Evolutionary conservation across 2,329 filamentous ascomycete genomes (phyloP), one percentile per base, ranked within the genome.

Genomic region (Fusarium concolor): DNA sequence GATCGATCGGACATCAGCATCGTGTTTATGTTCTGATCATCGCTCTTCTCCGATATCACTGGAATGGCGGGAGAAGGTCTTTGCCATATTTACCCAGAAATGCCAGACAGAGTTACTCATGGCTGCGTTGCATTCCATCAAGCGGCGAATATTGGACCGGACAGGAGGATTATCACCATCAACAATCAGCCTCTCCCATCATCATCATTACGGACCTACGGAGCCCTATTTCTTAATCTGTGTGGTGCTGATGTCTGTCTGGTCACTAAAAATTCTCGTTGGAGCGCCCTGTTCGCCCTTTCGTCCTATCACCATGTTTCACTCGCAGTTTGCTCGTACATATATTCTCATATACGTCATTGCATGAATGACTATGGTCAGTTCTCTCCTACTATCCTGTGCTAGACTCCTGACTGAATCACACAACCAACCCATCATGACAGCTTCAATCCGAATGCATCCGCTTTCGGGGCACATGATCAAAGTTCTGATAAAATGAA

Each of bases 401-500:
- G 38, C n/a, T 60, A 8, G 29, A 26, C 53, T 44, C 50, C 42
- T 28, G 31, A 37, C 22, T 44, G 42, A 60, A 43, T 56, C 51
- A 47, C 24, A 45, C 37, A 4, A 29, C 10, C 28, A 46, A 38
- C 45, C 39, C 35, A 50, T 62, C 50, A 31, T 53, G 31, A 35
- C 20, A 43, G n/a, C 20, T 28, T 18, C 28, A 24, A 33, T 50
- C 62, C 66, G 66, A 56, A 31, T 59, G 33, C 42, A 43, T 69
- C 66, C 66, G 66, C 50, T 55, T 39, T 59, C 62, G 49, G 45
- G 45, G 41, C 66, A 63, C 62, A 67, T 69, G 66, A 67, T 31
- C 66, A 46, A 43, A 22, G 38, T 39, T 37, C 28, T 47, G 18
- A 35, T 66, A 38, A 42, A 51, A 15, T 41, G 24, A 38, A 41